A percentile compares a stretch with the other conserved stretches of the same genome.
Conservation (phyloP, 2,329 filamentous ascomycete genomes). For the Chalara sp. region DNA sequence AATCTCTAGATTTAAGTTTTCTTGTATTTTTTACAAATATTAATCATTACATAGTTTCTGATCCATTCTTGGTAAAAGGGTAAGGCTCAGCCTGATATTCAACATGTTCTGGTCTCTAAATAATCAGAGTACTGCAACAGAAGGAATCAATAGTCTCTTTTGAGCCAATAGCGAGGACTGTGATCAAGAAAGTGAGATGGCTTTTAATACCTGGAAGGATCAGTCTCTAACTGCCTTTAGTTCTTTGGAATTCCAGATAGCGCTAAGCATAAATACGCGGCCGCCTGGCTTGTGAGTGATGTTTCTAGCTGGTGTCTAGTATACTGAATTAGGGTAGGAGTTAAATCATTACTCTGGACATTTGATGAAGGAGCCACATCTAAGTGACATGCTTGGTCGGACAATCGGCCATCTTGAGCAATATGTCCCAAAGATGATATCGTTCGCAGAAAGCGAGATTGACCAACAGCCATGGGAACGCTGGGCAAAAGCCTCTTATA, state of each 20-base stretch:
- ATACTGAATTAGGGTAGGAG: constrained; percentile 27
- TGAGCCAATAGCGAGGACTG: constrained; percentile 11
- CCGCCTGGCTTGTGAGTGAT: constrained; percentile 26
- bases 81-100: constrained; percentile 3
- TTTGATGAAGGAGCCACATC: constrained; percentile 40
- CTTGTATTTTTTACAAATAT: neutral
- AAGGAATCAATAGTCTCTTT: constrained; percentile 17
- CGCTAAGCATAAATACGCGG: constrained; percentile 16
- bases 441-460: constrained; percentile 50
- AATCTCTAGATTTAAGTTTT: neutral
- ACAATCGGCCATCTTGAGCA: constrained; percentile 34
- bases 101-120: neutral
- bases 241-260: constrained; percentile 23
- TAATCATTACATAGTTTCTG: constrained; percentile 13
- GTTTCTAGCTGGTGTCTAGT: constrained; percentile 22
- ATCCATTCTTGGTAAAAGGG: constrained; percentile 17
- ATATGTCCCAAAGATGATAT: constrained; percentile 48
- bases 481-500: constrained; percentile 34
- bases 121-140: constrained; percentile 18
- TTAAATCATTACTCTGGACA: constrained; percentile 26
- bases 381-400: constrained; percentile 33
- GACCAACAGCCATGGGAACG: constrained; percentile 59
- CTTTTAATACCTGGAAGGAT: neutral
- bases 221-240: constrained; percentile 13
- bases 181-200: constrained; percentile 9